Base-by-base conservation (phyloP, 495 filamentous ascomycete genomes). In the Pseudomonodictys pantanalensis region DNA sequence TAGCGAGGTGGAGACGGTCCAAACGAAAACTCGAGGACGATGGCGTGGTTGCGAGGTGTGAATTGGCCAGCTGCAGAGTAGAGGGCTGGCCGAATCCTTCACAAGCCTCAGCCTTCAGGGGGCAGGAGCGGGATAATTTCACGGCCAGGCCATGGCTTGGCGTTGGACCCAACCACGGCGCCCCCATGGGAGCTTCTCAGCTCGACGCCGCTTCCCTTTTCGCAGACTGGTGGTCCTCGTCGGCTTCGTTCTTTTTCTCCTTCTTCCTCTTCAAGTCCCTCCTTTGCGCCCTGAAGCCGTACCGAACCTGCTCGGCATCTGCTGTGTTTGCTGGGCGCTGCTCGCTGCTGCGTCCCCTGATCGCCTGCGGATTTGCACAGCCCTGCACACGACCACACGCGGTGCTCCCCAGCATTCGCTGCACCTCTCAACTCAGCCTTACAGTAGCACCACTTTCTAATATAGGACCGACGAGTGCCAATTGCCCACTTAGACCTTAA, bases 201-300 rank as follows among this genome's bases (percentile, higher is more conserved):
- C 47, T 50, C 52, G 39, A 17, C 25, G 24, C 41, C 24, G 12
- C 12, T 28, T n/a, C 50, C 23, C 50, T 41, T 4, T 60, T 42
- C 57, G 29, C 57, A 52, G 48, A 28, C 51, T 60, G 18, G 23
- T 10, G 35, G 29, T 18, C 8, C 25, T n/a, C 22, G 24, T 22
- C 23, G 8, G 29, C 53, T 38, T 46, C n/a, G n/a, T 29, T 10
- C 43, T 35, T 39, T 30, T 53, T 47, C 39, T 29, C 22, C 4
- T 45, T 9, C 23, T 38, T 46, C 41, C 39, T 53, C 30, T 26
- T 41, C 44, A n/a, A 10, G 33, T 43, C 38, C 22, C 10, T 23
- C 20, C 39, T 39, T 25, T 22, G 32, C 38, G n/a, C 11, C 5
- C 18, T 20, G 52, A 22, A 1, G n/a, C 15, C 23, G 25, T 32